A percentile compares a stretch with the other conserved stretches of the same genome.
Conservation (phyloP, 768 basidiomycete genomes). For the button mushroom (Agaricus bisporus) region DNA sequence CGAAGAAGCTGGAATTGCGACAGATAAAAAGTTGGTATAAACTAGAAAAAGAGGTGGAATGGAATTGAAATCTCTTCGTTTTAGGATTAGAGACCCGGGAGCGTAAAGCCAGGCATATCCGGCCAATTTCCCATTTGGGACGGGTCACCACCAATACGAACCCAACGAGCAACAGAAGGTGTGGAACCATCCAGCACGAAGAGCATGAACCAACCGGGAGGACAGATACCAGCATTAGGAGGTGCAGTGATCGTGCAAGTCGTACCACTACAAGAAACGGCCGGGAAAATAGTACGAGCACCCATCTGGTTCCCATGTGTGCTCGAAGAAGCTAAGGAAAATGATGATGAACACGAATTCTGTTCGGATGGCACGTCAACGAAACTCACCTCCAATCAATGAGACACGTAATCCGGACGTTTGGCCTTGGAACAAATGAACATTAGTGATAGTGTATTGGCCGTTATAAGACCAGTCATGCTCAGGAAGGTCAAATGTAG, state of each 20-base stretch:
- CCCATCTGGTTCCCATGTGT: slow-evolving; percentile 80
- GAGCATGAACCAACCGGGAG: slow-evolving; percentile 74
- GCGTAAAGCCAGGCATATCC: slow-evolving; percentile 56
- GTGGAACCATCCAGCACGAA: slow-evolving; percentile 77
- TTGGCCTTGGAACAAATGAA: slow-evolving; percentile 38
- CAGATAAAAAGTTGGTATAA: no score
- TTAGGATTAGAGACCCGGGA: slow-evolving; percentile 44
- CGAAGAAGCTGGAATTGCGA: no score
- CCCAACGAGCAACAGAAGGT: slow-evolving; percentile 68
- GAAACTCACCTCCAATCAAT: slow-evolving; percentile 53
- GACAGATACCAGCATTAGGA: slow-evolving; percentile 59
- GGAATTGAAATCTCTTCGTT: not conserved
- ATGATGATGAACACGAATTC: slow-evolving; percentile 4
- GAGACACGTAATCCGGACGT: slow-evolving; percentile 47
- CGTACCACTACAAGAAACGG: slow-evolving; percentile 60
- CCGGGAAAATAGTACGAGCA: slow-evolving; percentile 65
- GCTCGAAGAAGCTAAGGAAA: slow-evolving; percentile 53
- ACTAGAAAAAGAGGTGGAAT: no score
- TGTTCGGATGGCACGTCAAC: not conserved
- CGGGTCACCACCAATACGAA: slow-evolving; percentile 78
- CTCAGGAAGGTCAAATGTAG: slow-evolving; percentile 47
- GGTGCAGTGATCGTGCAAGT: slow-evolving; percentile 76
- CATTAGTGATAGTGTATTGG: slow-evolving; percentile 44
- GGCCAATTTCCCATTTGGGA: slow-evolving; percentile 70
- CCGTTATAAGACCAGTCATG: slow-evolving; percentile 62